phyloP scores from a whole-genome alignment of 179 eudicot genomes.

The Beta corolliflora region DNA sequence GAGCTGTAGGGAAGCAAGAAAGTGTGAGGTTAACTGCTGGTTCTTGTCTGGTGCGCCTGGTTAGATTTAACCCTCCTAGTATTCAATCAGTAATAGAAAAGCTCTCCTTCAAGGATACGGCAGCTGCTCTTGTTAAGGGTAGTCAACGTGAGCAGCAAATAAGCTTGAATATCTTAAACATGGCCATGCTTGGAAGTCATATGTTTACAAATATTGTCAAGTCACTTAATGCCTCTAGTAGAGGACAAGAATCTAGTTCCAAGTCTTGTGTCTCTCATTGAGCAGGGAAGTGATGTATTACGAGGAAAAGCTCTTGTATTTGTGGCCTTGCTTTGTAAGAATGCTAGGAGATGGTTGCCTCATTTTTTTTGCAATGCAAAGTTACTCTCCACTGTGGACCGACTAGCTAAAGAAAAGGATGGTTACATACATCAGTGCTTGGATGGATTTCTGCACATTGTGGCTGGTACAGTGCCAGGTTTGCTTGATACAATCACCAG shows the following conservation, averaged over 20 bases:
- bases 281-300: slow-evolving; percentile 88
- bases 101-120: slow-evolving; percentile 73
- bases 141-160: slow-evolving; percentile 94
- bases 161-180: slow-evolving; percentile 69
- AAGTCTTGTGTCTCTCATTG: slow-evolving; percentile 72
- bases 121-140: slow-evolving; percentile 73
- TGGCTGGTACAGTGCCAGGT: slow-evolving; percentile 69
- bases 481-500: slow-evolving; percentile 70
- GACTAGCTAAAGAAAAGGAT: slow-evolving; percentile 82
- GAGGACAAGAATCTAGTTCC: slow-evolving; percentile 87
- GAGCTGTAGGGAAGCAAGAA: slow-evolving; percentile 90
- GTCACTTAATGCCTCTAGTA: slow-evolving; percentile 62
- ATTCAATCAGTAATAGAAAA: slow-evolving; percentile 74
- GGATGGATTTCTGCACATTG: slow-evolving; percentile 61
- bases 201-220: slow-evolving; percentile 65
- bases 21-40: slow-evolving; percentile 88
- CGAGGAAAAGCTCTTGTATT: slow-evolving; percentile 87
- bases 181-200: slow-evolving; percentile 78
- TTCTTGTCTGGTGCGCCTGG: slow-evolving; percentile 85
- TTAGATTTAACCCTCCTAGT: slow-evolving; percentile 70
- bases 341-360: slow-evolving; percentile 75
- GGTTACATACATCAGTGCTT: slow-evolving; percentile 75
- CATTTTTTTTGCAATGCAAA: slow-evolving; percentile 82
- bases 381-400: slow-evolving; percentile 82
- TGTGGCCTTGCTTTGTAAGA: slow-evolving; percentile 84